phyloP scores from a whole-genome alignment of 1,284 basidiomycete genomes.

The Ceratobasidium theobromae region DNA sequence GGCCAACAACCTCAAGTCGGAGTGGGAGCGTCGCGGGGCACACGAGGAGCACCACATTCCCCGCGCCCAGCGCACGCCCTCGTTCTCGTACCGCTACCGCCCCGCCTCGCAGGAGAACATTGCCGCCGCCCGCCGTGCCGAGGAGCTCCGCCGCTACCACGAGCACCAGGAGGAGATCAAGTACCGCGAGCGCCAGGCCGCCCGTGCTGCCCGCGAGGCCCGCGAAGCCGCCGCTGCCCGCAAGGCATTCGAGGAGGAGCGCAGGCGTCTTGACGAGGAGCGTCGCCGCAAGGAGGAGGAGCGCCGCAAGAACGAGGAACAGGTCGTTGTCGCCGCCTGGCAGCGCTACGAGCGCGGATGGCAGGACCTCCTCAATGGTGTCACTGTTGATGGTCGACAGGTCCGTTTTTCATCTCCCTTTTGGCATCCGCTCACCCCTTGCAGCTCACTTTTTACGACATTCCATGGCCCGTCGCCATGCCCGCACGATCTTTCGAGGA shows the following conservation, averaged over 20 bases:
- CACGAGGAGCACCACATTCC: conserved; percentile 19
- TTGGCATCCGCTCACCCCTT: background rate
- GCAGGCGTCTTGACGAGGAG: conserved; percentile 19
- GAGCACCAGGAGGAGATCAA: conserved; percentile 30
- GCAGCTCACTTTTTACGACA: conserved; percentile 48
- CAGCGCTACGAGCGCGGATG: conserved; percentile 34
- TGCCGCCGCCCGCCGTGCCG: conserved; percentile 14
- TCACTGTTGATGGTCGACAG: conserved; percentile 15
- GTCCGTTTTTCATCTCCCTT: background rate
- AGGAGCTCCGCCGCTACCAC: conserved; percentile 23
- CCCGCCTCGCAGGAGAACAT: conserved; percentile 4
- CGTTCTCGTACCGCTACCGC: conserved; percentile 6
- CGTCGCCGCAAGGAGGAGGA: conserved; percentile 7
- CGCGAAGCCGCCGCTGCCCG: conserved; percentile 15
- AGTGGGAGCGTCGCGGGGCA: conserved; percentile 28
- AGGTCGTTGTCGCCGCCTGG: conserved; percentile 34
- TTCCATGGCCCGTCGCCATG: conserved; percentile 59
- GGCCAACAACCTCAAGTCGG: conserved; percentile 10
- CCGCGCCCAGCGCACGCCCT: background rate
- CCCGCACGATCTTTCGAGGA: conserved; percentile 27
- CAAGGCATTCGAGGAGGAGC: conserved; percentile 29
- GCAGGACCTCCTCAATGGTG: conserved; percentile 30
- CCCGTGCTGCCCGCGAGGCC: conserved; percentile 15
- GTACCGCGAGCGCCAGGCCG: conserved; percentile 28
- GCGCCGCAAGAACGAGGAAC: conserved; percentile 21